Evolutionary conservation across 495 filamentous ascomycete genomes (phyloP).

Genomic region (Tuber brumale): DNA sequence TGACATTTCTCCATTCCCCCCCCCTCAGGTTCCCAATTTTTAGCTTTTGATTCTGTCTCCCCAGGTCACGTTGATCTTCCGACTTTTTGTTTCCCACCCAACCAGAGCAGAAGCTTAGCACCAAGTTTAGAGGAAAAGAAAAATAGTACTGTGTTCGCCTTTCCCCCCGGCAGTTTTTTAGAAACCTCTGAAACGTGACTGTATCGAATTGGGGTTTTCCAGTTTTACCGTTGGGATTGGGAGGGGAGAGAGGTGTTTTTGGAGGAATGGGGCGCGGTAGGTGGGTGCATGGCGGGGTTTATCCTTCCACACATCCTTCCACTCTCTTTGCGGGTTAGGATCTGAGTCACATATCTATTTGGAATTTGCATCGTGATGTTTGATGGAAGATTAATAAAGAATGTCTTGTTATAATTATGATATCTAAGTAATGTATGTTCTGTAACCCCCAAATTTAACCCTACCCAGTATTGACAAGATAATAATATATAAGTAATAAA

Average conservation of each 20-base stretch:
- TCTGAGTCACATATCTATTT: neutral
- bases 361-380: neutral
- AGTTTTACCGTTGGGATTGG: neutral
- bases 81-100: neutral
- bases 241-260: too few species aligned
- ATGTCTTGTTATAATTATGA: neutral
- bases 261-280: too few species aligned
- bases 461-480: conserved; percentile 1
- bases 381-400: neutral
- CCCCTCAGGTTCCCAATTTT: neutral
- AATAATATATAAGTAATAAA: neutral
- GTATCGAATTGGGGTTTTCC: neutral
- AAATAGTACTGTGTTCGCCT: neutral
- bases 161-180: neutral
- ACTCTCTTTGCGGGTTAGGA: neutral
- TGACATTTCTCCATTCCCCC: neutral
- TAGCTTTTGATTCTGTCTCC: neutral
- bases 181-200: neutral
- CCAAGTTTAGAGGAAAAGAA: neutral
- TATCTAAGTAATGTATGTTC: neutral
- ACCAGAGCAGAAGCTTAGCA: neutral
- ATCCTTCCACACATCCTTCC: too few species aligned
- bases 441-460: neutral
- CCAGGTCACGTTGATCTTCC: neutral
- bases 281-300: too few species aligned